Evolutionary conservation across 2,329 filamentous ascomycete genomes (phyloP), one percentile per base, ranked within the genome.

Genomic region (Dendrostoma leiphaemia): DNA sequence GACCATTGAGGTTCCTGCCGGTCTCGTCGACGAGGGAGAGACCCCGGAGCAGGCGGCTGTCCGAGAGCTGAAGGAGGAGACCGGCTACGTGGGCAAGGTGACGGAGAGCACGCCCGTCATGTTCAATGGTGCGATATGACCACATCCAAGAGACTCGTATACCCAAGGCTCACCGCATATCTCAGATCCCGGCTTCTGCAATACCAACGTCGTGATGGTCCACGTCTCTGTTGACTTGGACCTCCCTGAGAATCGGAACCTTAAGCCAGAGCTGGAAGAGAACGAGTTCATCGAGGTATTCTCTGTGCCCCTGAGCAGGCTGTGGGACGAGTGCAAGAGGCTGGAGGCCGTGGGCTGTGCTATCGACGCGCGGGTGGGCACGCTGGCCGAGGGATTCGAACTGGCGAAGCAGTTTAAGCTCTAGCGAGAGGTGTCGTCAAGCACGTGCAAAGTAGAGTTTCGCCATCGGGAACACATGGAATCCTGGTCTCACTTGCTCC

Each of bases 251-350:
- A 93, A 93, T 65, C 80, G 86, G 65, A 76, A 88, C 50, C 83
- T 83, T 1, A 77, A 84, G 67, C 85, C 89, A 0, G 74, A 88
- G 65, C 76, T 92, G 6, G 89, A 93, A 66, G 89, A 91, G 24
- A 86, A 84, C 59, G 89, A 93, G 71, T 92, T 91, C 65, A 92
- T 93, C 64, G 88, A 92, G 67, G 85, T 86, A 31, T 92, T 93
- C 63, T 82, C 81, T 8, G 77, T 90, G 7, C 85, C 84, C 6
- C 65, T 93, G 40, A 73, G 70, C 19, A 74, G 79, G 13, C 69
- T 93, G 35, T 91, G 86, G 74, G 77, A 77, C 0, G 84, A 88
- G 65, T 85, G 85, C 65, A 83, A 83, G 67, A 79, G 69, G 59
- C 74, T 91, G 1, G 88, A 91, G 65, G 72, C 73, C 2, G 75